Percentiles rank a stretch among this genome's conserved stretches.
phyloP scores from a whole-genome alignment of 2,329 filamentous ascomycete species.

The Aspergillus aculeatus region DNA sequence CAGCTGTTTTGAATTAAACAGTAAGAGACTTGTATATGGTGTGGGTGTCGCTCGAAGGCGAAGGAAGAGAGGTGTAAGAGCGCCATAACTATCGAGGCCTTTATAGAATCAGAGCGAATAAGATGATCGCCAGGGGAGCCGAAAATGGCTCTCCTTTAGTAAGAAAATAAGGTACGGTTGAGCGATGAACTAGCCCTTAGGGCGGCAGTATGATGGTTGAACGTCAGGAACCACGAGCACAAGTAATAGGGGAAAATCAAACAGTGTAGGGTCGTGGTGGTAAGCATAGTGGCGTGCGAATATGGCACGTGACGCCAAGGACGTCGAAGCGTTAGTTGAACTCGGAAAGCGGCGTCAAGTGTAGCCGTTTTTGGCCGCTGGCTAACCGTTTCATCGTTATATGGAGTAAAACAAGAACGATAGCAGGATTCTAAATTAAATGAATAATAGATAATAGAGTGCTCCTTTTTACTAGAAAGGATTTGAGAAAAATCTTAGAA shows the following conservation, averaged over 20 bases:
- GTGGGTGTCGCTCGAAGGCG: neutral
- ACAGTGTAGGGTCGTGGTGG: no score
- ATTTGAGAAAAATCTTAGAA: no score
- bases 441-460: no score
- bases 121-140: neutral
- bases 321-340: neutral
- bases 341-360: neutral
- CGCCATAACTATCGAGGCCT: neutral
- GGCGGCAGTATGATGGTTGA: no score
- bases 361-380: conserved; percentile 2
- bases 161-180: no score
- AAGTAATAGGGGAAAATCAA: no score
- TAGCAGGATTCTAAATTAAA: no score
- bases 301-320: no score
- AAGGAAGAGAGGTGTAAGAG: neutral
- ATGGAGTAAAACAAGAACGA: no score
- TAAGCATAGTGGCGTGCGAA: no score
- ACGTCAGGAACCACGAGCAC: no score
- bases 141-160: neutral
- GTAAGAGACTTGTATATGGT: neutral
- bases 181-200: no score
- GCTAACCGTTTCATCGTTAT: conserved; percentile 1
- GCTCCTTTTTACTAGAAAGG: neutral
- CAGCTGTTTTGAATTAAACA: neutral
- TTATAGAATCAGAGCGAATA: conserved; percentile 2